A percentile compares a stretch with the other conserved stretches of the same genome.
phyloP scores from a whole-genome alignment of 441 rosid species.

The Caryocar brasiliense region DNA sequence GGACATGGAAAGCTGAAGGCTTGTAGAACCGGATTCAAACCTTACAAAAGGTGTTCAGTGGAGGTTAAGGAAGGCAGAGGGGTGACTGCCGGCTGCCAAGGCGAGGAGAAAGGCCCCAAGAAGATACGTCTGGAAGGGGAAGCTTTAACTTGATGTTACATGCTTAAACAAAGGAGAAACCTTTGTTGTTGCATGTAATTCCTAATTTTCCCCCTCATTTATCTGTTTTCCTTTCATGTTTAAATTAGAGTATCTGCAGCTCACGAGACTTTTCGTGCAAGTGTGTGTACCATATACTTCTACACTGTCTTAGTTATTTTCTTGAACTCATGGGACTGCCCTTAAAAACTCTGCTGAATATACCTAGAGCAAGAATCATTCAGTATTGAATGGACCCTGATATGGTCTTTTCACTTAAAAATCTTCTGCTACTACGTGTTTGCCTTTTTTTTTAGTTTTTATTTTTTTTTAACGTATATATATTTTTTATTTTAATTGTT shows the following conservation, averaged over 20 bases:
- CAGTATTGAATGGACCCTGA: conserved; percentile 14
- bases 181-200: conserved; percentile 26
- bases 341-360: conserved; percentile 10
- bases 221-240: conserved; percentile 19
- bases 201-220: conserved; percentile 8
- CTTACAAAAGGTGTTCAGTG: conserved; percentile 82
- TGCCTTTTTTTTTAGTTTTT: too few relatives aligned
- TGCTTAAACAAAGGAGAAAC: conserved; percentile 25
- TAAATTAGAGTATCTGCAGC: conserved; percentile 19
- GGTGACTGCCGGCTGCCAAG: conserved; percentile 31
- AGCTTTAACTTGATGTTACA: conserved; percentile 42
- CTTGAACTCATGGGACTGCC: conserved; percentile 18
- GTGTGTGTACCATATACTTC: conserved; percentile 32
- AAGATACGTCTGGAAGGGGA: conserved; percentile 71
- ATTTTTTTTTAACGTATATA: too few relatives aligned
- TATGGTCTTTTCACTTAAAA: conserved; percentile 3
- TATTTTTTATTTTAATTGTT: background rate
- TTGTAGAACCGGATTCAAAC: conserved; percentile 76
- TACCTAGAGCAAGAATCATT: conserved; percentile 21
- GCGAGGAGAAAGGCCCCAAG: conserved; percentile 67
- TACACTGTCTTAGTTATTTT: conserved; percentile 18
- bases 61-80: conserved; percentile 64
- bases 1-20: conserved; percentile 46
- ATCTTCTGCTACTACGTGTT: too few relatives aligned
- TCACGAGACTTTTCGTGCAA: conserved; percentile 34